Percentiles rank a stretch among this genome's conserved stretches.
These are phyloP conservation scores for Parsonsia alboflavescens DNA, from an alignment of 257 asterid genomes.

Conservation along the genomic window DNA sequence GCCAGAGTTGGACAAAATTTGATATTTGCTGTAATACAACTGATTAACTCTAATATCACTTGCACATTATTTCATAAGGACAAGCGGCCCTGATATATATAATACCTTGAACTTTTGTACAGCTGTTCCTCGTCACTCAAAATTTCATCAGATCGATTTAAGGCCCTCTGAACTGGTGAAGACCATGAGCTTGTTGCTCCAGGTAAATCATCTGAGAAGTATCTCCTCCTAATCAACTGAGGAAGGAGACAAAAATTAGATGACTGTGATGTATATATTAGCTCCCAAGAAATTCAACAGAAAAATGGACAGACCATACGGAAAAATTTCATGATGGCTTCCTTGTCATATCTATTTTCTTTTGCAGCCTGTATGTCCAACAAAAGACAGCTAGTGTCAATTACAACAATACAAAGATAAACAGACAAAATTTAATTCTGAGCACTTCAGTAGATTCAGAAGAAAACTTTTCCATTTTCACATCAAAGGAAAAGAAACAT, in stretches of 20 bases:
- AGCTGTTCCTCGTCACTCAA: slow-evolving; percentile 64
- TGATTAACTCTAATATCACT: neutral
- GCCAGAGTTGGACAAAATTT: neutral
- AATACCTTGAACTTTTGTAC: slow-evolving; percentile 47
- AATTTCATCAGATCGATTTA: slow-evolving; percentile 58
- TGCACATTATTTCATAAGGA: neutral
- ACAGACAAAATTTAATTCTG: neutral
- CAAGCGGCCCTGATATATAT: neutral
- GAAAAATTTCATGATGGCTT: slow-evolving; percentile 81
- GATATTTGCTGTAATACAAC: neutral
- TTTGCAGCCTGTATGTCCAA: slow-evolving; percentile 70
- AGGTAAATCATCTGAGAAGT: slow-evolving; percentile 90
- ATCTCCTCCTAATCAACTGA: slow-evolving; percentile 95
- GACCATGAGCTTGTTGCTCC: slow-evolving; percentile 65
- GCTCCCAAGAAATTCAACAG: slow-evolving; percentile 8
- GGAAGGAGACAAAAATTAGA: slow-evolving; percentile 21
- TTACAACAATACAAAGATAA: neutral
- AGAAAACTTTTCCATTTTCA: neutral
- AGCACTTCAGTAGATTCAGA: neutral
- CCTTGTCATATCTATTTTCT: slow-evolving; percentile 95
- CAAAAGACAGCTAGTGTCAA: neutral
- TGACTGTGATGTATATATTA: slow-evolving; percentile 6
- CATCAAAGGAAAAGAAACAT: neutral
- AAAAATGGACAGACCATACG: slow-evolving; percentile 52
- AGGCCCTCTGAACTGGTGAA: slow-evolving; percentile 37